A percentile compares a stretch with the other conserved stretches of the same genome.
phyloP scores from a whole-genome alignment of 2,329 filamentous ascomycete species.

The Trichophyton simii region DNA sequence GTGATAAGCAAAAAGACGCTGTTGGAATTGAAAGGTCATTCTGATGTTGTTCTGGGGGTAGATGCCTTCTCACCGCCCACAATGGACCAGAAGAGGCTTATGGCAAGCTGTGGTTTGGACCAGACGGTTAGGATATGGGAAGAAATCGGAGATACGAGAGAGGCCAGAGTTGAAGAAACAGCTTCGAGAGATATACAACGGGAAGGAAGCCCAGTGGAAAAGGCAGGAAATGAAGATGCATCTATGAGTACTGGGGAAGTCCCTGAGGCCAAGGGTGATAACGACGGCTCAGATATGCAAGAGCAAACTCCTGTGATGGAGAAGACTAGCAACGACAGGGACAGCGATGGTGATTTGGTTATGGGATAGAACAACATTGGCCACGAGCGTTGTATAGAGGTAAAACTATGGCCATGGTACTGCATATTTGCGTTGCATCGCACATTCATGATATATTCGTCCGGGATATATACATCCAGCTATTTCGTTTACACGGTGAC shows the following conservation, averaged over 20 bases:
- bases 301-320: not conserved
- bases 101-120: slow-evolving; percentile 53
- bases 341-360: not conserved
- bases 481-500: not conserved
- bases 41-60: slow-evolving; percentile 47
- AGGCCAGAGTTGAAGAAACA: not conserved
- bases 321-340: not conserved
- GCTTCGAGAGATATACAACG: not conserved
- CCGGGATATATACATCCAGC: not conserved
- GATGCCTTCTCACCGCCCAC: slow-evolving; percentile 39
- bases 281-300: not conserved
- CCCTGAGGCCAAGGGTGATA: not conserved
- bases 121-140: slow-evolving; percentile 51
- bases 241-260: not conserved
- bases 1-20: slow-evolving; percentile 72
- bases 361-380: not conserved
- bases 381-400: not conserved
- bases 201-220: not conserved
- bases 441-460: not conserved
- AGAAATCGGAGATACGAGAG: slow-evolving; percentile 20
- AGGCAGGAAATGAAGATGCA: not conserved
- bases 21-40: slow-evolving; percentile 49
- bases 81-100: slow-evolving; percentile 33
- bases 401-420: not conserved
- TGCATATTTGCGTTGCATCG: not conserved